Evolutionary conservation across 257 asterid genomes (phyloP).

Genomic region (Solanum rostratum): DNA sequence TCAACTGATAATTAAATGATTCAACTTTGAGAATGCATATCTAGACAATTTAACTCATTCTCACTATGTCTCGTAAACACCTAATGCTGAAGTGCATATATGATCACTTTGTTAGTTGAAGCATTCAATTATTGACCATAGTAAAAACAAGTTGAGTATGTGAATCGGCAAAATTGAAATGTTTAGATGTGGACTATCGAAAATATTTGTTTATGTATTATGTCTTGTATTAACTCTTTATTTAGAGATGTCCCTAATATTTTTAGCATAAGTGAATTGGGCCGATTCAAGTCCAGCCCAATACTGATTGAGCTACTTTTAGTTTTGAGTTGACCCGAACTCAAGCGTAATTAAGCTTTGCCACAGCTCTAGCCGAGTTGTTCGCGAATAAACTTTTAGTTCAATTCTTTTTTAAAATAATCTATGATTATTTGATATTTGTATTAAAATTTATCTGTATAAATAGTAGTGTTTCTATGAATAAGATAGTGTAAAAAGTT

Average conservation of each 20-base stretch:
- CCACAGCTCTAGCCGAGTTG: no score
- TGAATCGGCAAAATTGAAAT: not conserved
- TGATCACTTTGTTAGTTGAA: not conserved
- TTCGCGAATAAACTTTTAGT: not conserved
- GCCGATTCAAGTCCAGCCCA: not conserved
- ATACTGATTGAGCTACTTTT: not conserved
- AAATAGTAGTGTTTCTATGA: no score
- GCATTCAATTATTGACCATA: not conserved
- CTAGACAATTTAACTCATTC: not conserved
- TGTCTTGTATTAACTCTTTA: not conserved
- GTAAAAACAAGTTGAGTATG: not conserved
- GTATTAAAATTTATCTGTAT: no score
- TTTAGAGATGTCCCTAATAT: not conserved
- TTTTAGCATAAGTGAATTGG: not conserved
- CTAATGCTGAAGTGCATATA: not conserved
- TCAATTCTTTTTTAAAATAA: no score
- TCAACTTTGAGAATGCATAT: not conserved
- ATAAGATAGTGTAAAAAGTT: no score
- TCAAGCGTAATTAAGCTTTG: not conserved
- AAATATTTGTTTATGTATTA: not conserved
- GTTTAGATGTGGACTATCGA: not conserved
- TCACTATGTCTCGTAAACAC: not conserved
- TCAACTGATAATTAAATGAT: not conserved
- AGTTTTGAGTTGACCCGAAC: not conserved
- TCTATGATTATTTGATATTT: no score